phyloP scores from a whole-genome alignment of 2,329 filamentous ascomycete genomes.

The Aspergillus sp. region DNA sequence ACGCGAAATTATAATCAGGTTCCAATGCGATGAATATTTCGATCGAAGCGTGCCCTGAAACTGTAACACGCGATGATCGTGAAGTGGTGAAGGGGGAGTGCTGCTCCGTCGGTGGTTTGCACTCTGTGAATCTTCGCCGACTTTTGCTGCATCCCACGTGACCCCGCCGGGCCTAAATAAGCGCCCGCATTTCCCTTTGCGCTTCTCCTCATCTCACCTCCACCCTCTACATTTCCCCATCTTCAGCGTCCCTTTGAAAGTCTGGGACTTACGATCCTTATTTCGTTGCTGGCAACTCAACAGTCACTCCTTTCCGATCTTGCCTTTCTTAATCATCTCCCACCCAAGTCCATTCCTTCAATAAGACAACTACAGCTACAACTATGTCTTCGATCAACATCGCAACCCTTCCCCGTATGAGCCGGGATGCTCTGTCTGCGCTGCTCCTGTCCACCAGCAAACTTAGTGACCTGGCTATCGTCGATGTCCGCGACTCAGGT shows the following conservation, averaged over 20 bases:
- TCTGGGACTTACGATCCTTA: background rate
- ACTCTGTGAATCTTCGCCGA: background rate
- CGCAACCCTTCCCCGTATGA: conserved; percentile 59
- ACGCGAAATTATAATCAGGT: background rate
- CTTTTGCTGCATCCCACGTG: background rate
- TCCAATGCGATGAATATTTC: background rate
- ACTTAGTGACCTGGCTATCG: conserved; percentile 55
- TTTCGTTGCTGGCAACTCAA: background rate
- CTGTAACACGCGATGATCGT: no score
- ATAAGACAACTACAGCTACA: background rate
- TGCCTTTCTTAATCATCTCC: background rate
- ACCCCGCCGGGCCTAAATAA: background rate
- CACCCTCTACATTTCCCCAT: background rate
- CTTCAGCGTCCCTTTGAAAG: background rate
- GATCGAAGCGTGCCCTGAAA: background rate
- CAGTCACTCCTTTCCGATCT: background rate
- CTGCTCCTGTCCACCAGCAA: conserved; percentile 50
- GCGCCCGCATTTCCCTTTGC: background rate
- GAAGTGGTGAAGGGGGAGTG: background rate
- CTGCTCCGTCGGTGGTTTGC: background rate
- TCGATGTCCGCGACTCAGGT: conserved; percentile 87
- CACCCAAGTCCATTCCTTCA: background rate
- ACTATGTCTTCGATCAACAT: conserved; percentile 53
- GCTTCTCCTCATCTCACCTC: background rate
- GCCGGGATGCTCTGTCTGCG: conserved; percentile 60